Evolutionary conservation across 805 yeast species (phyloP), one percentile per base, ranked within the genome.

Genomic region (Ogataea degrootiae): DNA sequence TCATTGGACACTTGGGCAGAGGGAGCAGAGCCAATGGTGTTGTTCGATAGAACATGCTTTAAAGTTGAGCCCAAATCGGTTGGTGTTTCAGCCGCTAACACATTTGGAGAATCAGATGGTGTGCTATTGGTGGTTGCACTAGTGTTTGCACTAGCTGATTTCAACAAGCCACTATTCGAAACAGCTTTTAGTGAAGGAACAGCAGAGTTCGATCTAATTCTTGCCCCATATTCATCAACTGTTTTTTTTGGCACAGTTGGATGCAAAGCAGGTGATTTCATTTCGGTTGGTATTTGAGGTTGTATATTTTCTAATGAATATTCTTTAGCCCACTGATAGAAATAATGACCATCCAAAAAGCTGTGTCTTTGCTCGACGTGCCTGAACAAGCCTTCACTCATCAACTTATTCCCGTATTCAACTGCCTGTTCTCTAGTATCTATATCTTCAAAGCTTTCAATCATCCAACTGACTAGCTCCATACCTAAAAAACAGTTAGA

Each of bases 321-420:
- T 31, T 83, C 85, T 0, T 78, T 77, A 19, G 73, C 74, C 44
- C 91, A 64, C 56, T 80, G 83, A 60, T 92, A 92, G 65, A 92
- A 92, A 62, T 90, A 92, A 59, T 94, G 91, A 0, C 99, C 99
- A 67, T 92, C 96, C 44, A 90, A 67, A 56, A 94, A 88, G 3
- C 85, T 80, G 61, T 92, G 97, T 34, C 92, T 75, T 40, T 79
- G 73, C 50, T 86, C 88, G 19, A 89, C 97, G 59, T 92, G 98
- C n/a, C 65, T 71, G 61, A 92, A 80, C 15, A 92, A 58, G 0
- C 86, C 86, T 42, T 72, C 72, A 8, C 79, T 76, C 95, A 89
- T 87, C 39, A 92, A 67, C 8, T 68, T 62, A 56, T 89, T 91
- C 1, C 97, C 99, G 62, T 73, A 94, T 14, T 70, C 76, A 0